Percentiles rank a stretch among this genome's conserved stretches.
phyloP scores from a whole-genome alignment of 257 asterid species.

The Jacaranda copaia region DNA sequence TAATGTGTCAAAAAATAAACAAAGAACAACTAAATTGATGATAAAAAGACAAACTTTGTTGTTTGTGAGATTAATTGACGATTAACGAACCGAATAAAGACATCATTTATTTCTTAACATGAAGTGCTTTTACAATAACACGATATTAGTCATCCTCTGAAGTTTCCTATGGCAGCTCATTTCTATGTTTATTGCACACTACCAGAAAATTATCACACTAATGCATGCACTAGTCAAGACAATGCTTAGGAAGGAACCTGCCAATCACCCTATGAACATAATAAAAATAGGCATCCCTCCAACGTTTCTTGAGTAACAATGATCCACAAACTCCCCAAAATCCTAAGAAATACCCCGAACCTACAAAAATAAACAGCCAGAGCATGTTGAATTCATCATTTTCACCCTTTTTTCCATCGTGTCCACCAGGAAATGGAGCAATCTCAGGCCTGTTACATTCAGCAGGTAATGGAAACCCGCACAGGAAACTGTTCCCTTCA shows the following conservation, averaged over 20 bases:
- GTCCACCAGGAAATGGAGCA: conserved; percentile 27
- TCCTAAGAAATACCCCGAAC: conserved; percentile 37
- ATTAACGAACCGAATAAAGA: neutral
- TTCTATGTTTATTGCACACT: too few species aligned
- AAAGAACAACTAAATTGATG: too few species aligned
- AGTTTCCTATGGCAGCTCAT: too few species aligned
- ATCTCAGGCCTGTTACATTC: conserved; percentile 17
- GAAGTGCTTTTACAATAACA: neutral
- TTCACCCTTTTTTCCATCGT: conserved; percentile 1
- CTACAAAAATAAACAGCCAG: conserved; percentile 34
- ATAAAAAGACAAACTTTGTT: too few species aligned
- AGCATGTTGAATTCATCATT: conserved; percentile 36
- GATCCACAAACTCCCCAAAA: conserved; percentile 47
- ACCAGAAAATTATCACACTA: neutral
- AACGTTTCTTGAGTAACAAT: conserved; percentile 39
- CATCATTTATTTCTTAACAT: neutral
- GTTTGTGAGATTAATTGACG: too few species aligned
- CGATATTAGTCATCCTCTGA: too few species aligned
- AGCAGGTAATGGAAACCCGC: conserved; percentile 40
- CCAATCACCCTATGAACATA: neutral
- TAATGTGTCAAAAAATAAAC: too few species aligned
- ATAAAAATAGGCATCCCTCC: conserved; percentile 42
- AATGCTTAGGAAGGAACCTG: neutral
- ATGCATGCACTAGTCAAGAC: neutral
- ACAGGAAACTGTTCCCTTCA: conserved; percentile 39